Base-by-base conservation (phyloP, 352 stramenopile genomes). In the Pythium utonaiense region DNA sequence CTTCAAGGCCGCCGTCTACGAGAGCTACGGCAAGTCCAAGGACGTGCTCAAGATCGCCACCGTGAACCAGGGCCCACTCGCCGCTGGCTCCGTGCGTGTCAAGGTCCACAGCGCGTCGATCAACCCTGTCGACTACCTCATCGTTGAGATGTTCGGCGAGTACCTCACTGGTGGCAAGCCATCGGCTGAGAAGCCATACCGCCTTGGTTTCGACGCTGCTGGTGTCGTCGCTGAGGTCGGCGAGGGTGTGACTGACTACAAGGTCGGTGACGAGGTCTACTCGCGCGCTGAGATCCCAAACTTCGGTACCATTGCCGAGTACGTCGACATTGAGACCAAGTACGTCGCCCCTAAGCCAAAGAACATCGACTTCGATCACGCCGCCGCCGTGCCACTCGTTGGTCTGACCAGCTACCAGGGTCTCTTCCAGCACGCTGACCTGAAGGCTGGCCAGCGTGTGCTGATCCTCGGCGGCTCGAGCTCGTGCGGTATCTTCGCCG, bases 391-490 rank as follows among this genome's bases (percentile, higher is more conserved):
- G 28, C 71, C 73, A 0, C 50, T 75, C 6, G 71, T 56, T 3
- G 62, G 52, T 0, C 57, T 72, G 8, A 78, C 70, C 0, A 76
- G 66, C 28, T 73, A 75, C 36, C 76, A 83, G 56, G 62, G 59
- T 4, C 57, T 83, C 6, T 41, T 70, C 12, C 30, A 64, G 22
- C 47, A 64, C 24, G 47, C 27, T 27, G 24, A 36, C 30, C 34
- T 73, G 10, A 48, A 62, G 52, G 22, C 36, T n/a, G 52, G 52
- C 6, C 14, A 62, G 24, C 49, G 38, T 16, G 55, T 73, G 40
- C 52, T 69, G 9, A 67, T 86, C 36, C 60, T 80, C 10, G 76
- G 74, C 5, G 76, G 69, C 6, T 73, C 59, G 34, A 71, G 72
- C 44, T 62, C 64, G 30, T 69, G 68, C 3, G 77, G 77, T 3